Evolutionary conservation across 2,329 filamentous ascomycete genomes (phyloP).

Genomic region (Fusarium keratoplasticum): DNA sequence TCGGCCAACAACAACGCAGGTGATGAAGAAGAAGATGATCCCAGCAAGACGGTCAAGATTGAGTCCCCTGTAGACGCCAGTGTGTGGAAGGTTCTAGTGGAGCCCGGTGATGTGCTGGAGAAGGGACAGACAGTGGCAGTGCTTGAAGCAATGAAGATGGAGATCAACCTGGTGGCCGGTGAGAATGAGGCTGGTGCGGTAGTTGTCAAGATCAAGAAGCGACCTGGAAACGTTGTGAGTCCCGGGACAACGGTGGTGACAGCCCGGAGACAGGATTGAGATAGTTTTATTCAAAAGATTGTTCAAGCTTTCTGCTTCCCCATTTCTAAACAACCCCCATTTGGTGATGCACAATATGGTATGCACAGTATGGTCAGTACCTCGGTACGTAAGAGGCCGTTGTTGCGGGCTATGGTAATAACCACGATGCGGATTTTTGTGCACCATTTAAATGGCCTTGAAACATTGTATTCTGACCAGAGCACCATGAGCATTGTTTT

Average conservation of each 20-base stretch:
- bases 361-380: too few relatives aligned
- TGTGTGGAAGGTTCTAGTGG: slow-evolving; percentile 62
- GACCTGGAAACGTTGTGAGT: not conserved
- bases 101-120: slow-evolving; percentile 51
- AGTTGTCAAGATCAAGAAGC: not conserved
- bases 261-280: not conserved
- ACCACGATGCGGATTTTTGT: not conserved
- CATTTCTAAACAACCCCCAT: fast-evolving
- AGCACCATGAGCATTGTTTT: not conserved
- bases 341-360: too few relatives aligned
- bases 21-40: not conserved
- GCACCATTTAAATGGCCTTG: fast-evolving
- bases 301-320: not conserved
- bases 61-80: not conserved
- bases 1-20: not conserved
- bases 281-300: not conserved
- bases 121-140: slow-evolving; percentile 51
- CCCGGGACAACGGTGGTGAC: not conserved
- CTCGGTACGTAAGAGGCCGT: too few relatives aligned
- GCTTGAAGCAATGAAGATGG: slow-evolving; percentile 69
- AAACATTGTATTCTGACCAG: fast-evolving
- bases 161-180: slow-evolving; percentile 51
- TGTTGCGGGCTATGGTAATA: not conserved
- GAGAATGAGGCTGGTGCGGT: slow-evolving; percentile 4
- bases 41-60: not conserved